Evolutionary conservation across 805 yeast genomes (phyloP).

Genomic region (Saccharomycopsis capsularis): DNA sequence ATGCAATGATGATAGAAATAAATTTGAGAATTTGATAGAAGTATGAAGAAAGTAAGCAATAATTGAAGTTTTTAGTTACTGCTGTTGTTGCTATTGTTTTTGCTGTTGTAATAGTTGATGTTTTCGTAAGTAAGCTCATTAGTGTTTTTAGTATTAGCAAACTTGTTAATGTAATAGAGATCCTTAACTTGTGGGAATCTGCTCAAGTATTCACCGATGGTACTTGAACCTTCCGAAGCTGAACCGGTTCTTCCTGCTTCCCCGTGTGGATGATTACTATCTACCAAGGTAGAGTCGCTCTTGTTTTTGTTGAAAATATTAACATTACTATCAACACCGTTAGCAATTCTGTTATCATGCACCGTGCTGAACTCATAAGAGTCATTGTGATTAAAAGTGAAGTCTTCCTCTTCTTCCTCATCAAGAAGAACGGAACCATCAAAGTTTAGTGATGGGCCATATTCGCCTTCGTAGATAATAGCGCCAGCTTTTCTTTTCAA

Average conservation of each 20-base stretch:
- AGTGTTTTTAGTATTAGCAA: background rate
- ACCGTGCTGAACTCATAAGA: conserved; percentile 1
- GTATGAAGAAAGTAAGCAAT: background rate
- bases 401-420: conserved; percentile 13
- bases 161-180: conserved; percentile 8
- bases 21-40: background rate
- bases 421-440: conserved; percentile 9
- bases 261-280: background rate
- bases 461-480: conserved; percentile 91
- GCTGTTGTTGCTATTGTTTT: background rate
- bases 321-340: background rate
- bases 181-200: conserved; percentile 4
- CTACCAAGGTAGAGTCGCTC: background rate
- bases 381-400: conserved; percentile 4
- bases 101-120: background rate
- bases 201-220: conserved; percentile 11
- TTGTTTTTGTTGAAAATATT: background rate
- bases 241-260: no score
- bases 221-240: background rate
- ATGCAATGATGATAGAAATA: no score
- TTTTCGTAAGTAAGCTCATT: conserved; percentile 2
- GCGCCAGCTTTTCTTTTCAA: conserved; percentile 84
- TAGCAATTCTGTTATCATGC: background rate
- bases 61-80: background rate
- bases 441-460: conserved; percentile 52